Percentiles rank a stretch among this genome's conserved stretches.
Conservation (phyloP, 192 early-diverging fungal genomes). For the Phlyctochytrium arcticum region DNA sequence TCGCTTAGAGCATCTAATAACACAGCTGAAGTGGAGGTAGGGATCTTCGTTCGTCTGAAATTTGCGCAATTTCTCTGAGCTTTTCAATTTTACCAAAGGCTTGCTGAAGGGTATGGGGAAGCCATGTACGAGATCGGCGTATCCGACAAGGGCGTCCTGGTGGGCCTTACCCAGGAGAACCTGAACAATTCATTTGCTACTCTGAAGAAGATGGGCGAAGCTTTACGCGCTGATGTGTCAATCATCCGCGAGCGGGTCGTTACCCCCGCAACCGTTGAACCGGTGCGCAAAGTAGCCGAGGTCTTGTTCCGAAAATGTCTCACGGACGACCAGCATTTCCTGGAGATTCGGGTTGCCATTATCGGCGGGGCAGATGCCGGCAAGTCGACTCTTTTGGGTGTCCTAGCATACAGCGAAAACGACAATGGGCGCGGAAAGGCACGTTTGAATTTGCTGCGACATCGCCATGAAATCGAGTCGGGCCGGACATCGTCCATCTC, state of each 20-base stretch:
- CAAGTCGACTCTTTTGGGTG: slow-evolving; percentile 82
- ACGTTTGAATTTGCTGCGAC: slow-evolving; percentile 77
- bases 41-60: neutral
- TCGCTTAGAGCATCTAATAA: slow-evolving; percentile 79
- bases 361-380: slow-evolving; percentile 75
- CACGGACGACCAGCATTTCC: slow-evolving; percentile 56
- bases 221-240: slow-evolving; percentile 63
- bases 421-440: slow-evolving; percentile 87
- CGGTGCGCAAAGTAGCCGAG: slow-evolving; percentile 65
- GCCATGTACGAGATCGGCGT: slow-evolving; percentile 90
- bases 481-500: slow-evolving; percentile 87
- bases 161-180: slow-evolving; percentile 62
- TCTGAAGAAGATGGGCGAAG: slow-evolving; percentile 57
- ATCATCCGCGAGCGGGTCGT: slow-evolving; percentile 51
- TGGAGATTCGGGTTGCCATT: slow-evolving; percentile 80
- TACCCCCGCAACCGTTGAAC: slow-evolving; percentile 4
- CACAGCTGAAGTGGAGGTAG: slow-evolving; percentile 86
- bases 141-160: slow-evolving; percentile 73
- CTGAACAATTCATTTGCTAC: slow-evolving; percentile 60
- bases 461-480: slow-evolving; percentile 87
- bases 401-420: slow-evolving; percentile 71
- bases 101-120: slow-evolving; percentile 83
- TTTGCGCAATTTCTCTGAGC: neutral
- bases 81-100: slow-evolving; percentile 17
- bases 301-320: slow-evolving; percentile 64